Percentiles rank a stretch among this genome's conserved stretches.
Conservation (phyloP, 495 filamentous ascomycete species). For the Aspergillus cristatus region DNA sequence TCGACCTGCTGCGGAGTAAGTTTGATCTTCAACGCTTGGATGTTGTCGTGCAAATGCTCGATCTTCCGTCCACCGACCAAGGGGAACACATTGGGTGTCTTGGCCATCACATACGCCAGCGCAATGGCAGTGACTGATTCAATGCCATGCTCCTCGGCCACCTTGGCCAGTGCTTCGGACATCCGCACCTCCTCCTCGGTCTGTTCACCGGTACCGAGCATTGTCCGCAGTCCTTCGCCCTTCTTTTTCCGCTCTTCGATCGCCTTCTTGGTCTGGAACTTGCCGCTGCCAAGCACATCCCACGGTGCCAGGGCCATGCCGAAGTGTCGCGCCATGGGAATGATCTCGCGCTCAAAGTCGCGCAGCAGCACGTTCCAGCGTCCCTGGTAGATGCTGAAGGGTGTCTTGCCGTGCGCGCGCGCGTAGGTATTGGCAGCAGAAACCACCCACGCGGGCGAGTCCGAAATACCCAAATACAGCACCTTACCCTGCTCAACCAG, state of each 20-base stretch:
- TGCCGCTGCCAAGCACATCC: slow-evolving; percentile 43
- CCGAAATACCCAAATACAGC: slow-evolving; percentile 53
- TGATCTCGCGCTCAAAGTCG: slow-evolving; percentile 49
- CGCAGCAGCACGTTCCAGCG: slow-evolving; percentile 46
- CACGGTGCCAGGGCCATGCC: slow-evolving; percentile 51
- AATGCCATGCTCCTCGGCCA: slow-evolving; percentile 42
- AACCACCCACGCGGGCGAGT: slow-evolving; percentile 58
- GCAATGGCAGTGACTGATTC: slow-evolving; percentile 48
- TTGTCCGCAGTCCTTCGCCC: slow-evolving; percentile 16
- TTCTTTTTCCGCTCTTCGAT: slow-evolving; percentile 21
- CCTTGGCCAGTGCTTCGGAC: slow-evolving; percentile 37
- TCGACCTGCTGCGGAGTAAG: slow-evolving; percentile 45
- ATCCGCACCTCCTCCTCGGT: slow-evolving; percentile 34
- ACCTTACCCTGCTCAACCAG: slow-evolving; percentile 51
- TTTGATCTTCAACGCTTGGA: slow-evolving; percentile 42
- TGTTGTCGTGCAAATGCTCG: slow-evolving; percentile 51
- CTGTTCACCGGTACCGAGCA: slow-evolving; percentile 5
- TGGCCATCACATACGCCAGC: slow-evolving; percentile 60
- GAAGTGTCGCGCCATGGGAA: slow-evolving; percentile 46
- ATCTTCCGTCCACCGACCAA: slow-evolving; percentile 57
- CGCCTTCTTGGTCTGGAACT: slow-evolving; percentile 35
- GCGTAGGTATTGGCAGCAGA: slow-evolving; percentile 52
- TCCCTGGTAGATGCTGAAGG: slow-evolving; percentile 59
- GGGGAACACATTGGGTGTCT: slow-evolving; percentile 63
- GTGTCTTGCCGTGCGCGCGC: slow-evolving; percentile 47